Percentiles rank a stretch among this genome's conserved stretches.
phyloP scores from a whole-genome alignment of 345 rosid species.

The Boechera retrofracta region DNA sequence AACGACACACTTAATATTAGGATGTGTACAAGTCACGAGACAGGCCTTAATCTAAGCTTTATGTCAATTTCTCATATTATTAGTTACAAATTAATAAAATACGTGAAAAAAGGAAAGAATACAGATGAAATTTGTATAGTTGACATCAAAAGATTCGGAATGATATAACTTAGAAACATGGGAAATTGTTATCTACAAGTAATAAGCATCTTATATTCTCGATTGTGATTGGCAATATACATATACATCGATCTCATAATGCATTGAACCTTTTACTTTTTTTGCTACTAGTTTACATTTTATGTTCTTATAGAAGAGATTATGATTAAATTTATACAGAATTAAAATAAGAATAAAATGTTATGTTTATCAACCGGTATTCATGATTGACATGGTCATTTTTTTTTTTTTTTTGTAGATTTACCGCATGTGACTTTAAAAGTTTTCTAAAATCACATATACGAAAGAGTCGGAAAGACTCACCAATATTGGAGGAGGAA shows the following conservation, averaged over 20 bases:
- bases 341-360: not conserved
- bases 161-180: constrained; percentile 61
- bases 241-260: constrained; percentile 13
- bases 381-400: not conserved
- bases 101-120: not conserved
- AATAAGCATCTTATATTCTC: constrained; percentile 55
- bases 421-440: not conserved
- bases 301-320: not conserved
- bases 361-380: not conserved
- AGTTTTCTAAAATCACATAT: not conserved
- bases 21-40: constrained; percentile 40
- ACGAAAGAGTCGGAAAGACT: not conserved
- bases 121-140: constrained; percentile 27
- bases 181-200: constrained; percentile 82
- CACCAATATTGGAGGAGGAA: too few species aligned
- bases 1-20: constrained; percentile 32
- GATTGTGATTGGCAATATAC: constrained; percentile 49
- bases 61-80: constrained; percentile 54
- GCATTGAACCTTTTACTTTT: constrained; percentile 18
- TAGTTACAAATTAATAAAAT: not conserved
- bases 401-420: too few species aligned
- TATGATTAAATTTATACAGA: not conserved
- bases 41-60: constrained; percentile 37
- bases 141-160: constrained; percentile 60
- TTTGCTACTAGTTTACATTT: not conserved